phyloP scores from a whole-genome alignment of 805 yeast genomes.

The Candida lessepsii region DNA sequence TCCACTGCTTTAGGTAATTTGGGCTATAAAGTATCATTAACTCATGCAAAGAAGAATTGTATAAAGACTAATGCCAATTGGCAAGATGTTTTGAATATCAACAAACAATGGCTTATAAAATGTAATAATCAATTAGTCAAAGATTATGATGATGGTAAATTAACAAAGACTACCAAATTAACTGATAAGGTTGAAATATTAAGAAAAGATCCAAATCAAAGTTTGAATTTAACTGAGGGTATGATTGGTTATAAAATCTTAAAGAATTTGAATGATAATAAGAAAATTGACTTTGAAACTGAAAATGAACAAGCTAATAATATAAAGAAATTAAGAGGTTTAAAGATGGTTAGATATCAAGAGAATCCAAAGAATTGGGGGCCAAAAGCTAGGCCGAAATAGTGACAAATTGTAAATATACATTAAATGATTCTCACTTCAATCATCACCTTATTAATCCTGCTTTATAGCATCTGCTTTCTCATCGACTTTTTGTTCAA shows the following conservation, averaged over 20 bases:
- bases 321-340: slow-evolving; percentile 61
- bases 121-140: slow-evolving; percentile 29
- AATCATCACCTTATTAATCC: no score
- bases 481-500: neutral
- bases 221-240: slow-evolving; percentile 34
- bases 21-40: slow-evolving; percentile 78
- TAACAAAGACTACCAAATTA: slow-evolving; percentile 14
- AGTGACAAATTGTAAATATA: no score
- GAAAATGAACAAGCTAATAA: slow-evolving; percentile 55
- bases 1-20: slow-evolving; percentile 80
- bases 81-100: slow-evolving; percentile 71
- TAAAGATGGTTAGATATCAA: slow-evolving; percentile 84
- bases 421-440: no score
- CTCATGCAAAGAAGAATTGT: slow-evolving; percentile 85
- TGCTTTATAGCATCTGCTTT: no score
- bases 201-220: slow-evolving; percentile 31
- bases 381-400: slow-evolving; percentile 76
- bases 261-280: slow-evolving; percentile 34
- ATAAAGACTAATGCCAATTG: slow-evolving; percentile 90
- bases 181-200: slow-evolving; percentile 21
- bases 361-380: slow-evolving; percentile 98
- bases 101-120: slow-evolving; percentile 55
- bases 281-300: slow-evolving; percentile 53
- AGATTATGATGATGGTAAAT: slow-evolving; percentile 18
- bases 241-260: slow-evolving; percentile 57